Evolutionary conservation across 768 basidiomycete genomes (phyloP), one percentile per base, ranked within the genome.

Genomic region (Termitomyces sp.): DNA sequence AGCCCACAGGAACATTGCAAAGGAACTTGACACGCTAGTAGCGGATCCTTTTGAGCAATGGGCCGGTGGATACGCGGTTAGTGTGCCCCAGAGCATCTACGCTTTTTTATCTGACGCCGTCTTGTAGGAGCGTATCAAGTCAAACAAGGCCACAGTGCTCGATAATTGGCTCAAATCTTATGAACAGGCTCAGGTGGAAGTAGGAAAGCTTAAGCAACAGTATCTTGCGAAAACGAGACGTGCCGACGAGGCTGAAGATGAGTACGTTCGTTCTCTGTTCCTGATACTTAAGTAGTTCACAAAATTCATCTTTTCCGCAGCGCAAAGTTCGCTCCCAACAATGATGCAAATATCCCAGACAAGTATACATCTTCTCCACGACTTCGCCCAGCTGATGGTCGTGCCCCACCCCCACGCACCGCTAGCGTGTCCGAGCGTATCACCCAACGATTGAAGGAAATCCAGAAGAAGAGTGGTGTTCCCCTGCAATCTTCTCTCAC

Each of bases 191-290:
- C 82, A 87, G 28, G 78, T 71, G 23, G 87, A 90, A 55, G 88
- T 92, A 5, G 70, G 77, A 46, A 88, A 88, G 72, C 74, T 94
- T 62, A 93, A 91, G 73, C 81, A 86, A 54, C 78, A 83, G 56
- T 96, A 96, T 68, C 71, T 92, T 12, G 72, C 79, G 35, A 96
- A 94, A 72, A 87, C 83, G 0, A 83, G 91, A 56, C 82, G 83
- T 43, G 94, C 95, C 16, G 95, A 97, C 66, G 95, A 97, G 68
- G 88, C 89, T 8, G 93, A 93, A 70, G 95, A 97, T 70, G 94
- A 96, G 95, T 96, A 72, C 67, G 93, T 78, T 30, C 32, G 93
- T 78, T 32, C 33, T 41, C 61, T 57, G 62, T 61, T 59, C 48
- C 32, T 57, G 33, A 7, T 7, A 32, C 26, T 50, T 48, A 28